phyloP scores from a whole-genome alignment of 1,284 basidiomycete species.

The Neolentinus lepideus region DNA sequence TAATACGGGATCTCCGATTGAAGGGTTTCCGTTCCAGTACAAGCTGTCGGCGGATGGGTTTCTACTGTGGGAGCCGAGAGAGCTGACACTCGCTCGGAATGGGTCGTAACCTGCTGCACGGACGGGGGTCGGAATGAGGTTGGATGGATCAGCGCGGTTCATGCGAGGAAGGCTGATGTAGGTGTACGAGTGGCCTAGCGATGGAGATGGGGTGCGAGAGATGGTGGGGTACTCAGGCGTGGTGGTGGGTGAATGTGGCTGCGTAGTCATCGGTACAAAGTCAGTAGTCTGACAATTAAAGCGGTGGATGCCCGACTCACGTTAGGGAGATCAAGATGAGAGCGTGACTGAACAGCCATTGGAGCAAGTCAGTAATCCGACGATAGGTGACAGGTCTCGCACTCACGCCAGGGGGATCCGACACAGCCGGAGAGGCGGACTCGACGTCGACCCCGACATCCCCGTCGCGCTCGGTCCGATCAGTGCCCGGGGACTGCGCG shows the following conservation, averaged over 20 bases:
- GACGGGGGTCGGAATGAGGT: not conserved
- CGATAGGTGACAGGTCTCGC: not conserved
- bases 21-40: not conserved
- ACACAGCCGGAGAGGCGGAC: not conserved
- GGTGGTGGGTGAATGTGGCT: not conserved
- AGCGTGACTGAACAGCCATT: not conserved
- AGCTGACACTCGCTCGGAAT: not conserved
- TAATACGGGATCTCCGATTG: not conserved
- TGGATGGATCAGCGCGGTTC: not conserved
- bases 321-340: not conserved
- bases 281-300: too few species aligned
- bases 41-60: not conserved
- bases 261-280: not conserved
- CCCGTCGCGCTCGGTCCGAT: not conserved
- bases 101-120: slow-evolving; percentile 1
- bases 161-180: not conserved
- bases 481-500: not conserved
- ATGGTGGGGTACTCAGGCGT: not conserved
- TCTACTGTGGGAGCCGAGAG: not conserved
- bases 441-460: not conserved
- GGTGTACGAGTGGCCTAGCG: not conserved
- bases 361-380: too few species aligned
- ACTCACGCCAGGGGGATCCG: not conserved
- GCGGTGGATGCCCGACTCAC: too few species aligned
- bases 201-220: not conserved